phyloP scores from a whole-genome alignment of 2,329 filamentous ascomycete species.

The Fusarium zealandicum region DNA sequence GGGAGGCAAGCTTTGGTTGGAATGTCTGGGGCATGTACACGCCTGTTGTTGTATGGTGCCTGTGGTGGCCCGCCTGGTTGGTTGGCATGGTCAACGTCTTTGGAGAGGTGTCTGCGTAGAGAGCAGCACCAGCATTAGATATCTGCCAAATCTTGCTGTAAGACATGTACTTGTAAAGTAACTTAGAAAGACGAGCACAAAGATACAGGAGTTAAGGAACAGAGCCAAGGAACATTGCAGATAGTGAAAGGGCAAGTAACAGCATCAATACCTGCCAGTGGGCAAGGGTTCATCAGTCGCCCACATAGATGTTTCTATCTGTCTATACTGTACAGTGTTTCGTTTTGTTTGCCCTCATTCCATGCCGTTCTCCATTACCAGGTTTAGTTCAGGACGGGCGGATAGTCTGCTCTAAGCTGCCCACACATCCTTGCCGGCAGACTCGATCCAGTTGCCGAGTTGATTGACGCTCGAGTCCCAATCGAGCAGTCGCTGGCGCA shows the following conservation, averaged over 20 bases:
- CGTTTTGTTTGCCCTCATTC: slow-evolving; percentile 26
- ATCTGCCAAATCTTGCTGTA: neutral
- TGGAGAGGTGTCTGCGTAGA: slow-evolving; percentile 44
- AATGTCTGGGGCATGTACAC: slow-evolving; percentile 90
- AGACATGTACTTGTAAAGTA: neutral
- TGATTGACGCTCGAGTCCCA: slow-evolving; percentile 98
- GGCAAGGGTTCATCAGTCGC: slow-evolving; percentile 31
- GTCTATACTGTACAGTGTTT: slow-evolving; percentile 42
- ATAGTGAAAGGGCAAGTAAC: slow-evolving; percentile 16
- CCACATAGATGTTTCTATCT: slow-evolving; percentile 37
- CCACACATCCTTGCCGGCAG: slow-evolving; percentile 94
- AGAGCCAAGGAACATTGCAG: neutral
- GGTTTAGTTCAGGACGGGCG: neutral
- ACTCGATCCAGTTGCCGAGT: slow-evolving; percentile 96
- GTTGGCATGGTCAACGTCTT: slow-evolving; percentile 65
- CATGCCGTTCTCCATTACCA: slow-evolving; percentile 5
- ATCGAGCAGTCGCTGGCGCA: slow-evolving; percentile 86
- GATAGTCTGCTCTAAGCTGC: slow-evolving; percentile 65
- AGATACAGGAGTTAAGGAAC: neutral
- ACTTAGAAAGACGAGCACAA: neutral
- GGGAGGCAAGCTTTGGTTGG: slow-evolving; percentile 84
- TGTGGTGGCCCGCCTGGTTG: slow-evolving; percentile 95
- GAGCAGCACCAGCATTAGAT: neutral
- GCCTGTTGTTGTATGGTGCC: slow-evolving; percentile 87
- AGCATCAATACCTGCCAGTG: slow-evolving; percentile 36